A percentile compares a stretch with the other conserved stretches of the same genome.
Conservation (phyloP, 345 rosid genomes). For the Eucalyptus camaldulensis region DNA sequence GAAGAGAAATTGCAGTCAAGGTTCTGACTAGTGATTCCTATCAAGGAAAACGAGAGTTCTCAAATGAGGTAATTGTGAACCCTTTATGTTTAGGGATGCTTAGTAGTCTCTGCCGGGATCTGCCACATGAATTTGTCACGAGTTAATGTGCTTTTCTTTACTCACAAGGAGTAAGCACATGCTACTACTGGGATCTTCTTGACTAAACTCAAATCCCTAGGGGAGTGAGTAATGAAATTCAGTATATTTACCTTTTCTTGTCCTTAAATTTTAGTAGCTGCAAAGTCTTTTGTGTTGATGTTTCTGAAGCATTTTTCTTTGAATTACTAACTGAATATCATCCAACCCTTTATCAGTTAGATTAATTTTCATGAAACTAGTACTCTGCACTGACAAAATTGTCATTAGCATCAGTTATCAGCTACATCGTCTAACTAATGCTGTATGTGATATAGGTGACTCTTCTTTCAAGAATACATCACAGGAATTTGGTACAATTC, state of each 20-base stretch:
- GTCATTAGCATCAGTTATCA: not conserved
- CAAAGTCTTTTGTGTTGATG: not conserved
- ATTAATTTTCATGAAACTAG: not conserved
- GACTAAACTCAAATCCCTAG: not conserved
- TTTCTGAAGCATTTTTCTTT: not conserved
- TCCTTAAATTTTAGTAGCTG: not conserved
- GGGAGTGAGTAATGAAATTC: not conserved
- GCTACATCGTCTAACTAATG: not conserved
- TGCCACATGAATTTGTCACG: not conserved
- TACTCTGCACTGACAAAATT: not conserved
- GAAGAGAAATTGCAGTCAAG: slow-evolving; percentile 93
- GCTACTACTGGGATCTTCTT: not conserved
- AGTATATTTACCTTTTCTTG: not conserved
- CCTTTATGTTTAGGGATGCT: not conserved
- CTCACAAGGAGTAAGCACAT: not conserved
- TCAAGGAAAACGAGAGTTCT: slow-evolving; percentile 91
- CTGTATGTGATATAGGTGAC: slow-evolving; percentile 41
- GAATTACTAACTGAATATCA: not conserved
- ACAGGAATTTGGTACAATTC: slow-evolving; percentile 93
- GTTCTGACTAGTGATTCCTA: slow-evolving; percentile 66
- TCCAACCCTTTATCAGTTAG: not conserved
- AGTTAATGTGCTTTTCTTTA: not conserved
- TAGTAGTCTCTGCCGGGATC: not conserved
- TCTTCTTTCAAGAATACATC: slow-evolving; percentile 98
- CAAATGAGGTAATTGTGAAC: slow-evolving; percentile 62